Evolutionary conservation across 2,329 filamentous ascomycete genomes (phyloP).

Genomic region (Aureobasidium sp.): DNA sequence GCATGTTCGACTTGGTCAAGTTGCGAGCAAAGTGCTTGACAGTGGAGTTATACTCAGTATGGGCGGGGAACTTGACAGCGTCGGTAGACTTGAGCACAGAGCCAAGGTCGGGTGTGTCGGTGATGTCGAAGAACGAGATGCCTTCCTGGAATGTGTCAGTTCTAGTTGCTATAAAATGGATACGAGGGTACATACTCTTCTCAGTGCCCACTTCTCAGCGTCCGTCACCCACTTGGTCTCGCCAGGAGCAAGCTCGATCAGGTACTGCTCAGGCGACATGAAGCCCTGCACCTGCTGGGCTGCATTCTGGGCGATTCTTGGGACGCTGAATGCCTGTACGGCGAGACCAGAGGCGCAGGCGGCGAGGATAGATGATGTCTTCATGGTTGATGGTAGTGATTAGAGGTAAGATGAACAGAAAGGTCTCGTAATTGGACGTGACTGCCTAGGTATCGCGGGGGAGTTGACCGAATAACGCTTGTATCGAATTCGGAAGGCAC

Average conservation of each 20-base stretch:
- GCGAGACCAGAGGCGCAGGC: constrained; percentile 11
- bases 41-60: constrained; percentile 55
- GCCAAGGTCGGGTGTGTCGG: constrained; percentile 60
- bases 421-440: background rate
- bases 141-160: constrained; percentile 48
- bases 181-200: constrained; percentile 51
- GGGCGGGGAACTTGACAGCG: constrained; percentile 56
- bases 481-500: constrained; percentile 4
- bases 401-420: background rate
- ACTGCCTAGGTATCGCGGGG: background rate
- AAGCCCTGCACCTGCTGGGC: constrained; percentile 18
- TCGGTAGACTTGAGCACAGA: constrained; percentile 17
- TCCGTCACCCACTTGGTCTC: constrained; percentile 83
- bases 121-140: constrained; percentile 90
- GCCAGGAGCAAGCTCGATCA: constrained; percentile 79
- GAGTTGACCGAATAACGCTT: constrained; percentile 11
- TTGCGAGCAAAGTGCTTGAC: constrained; percentile 58
- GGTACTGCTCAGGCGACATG: constrained; percentile 45
- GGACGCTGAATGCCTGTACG: constrained; percentile 14
- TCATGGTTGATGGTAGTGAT: constrained; percentile 1
- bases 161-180: background rate
- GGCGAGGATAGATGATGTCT: constrained; percentile 10
- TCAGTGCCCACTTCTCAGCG: constrained; percentile 88
- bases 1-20: constrained; percentile 69
- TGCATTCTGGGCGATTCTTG: constrained; percentile 13